Percentiles rank a stretch among this genome's conserved stretches.
Conservation (phyloP, 1,139 yeast species). For the Yamadazyma friedrichii region DNA sequence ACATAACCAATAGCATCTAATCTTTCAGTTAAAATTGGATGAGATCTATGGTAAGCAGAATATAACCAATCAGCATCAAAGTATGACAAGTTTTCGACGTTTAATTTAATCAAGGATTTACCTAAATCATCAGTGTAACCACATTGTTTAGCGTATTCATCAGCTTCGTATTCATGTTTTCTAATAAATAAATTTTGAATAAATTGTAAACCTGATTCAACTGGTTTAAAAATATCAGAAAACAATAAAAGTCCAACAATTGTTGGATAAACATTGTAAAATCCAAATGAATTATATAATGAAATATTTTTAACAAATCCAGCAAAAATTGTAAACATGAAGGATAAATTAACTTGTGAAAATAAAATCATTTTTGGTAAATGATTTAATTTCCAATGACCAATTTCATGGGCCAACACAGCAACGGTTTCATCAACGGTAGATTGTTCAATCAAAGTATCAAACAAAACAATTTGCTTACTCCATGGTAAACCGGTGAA, state of each 20-base stretch:
- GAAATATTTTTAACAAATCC: constrained; percentile 78
- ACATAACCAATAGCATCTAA: constrained; percentile 64
- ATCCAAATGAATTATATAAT: constrained; percentile 77
- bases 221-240: constrained; percentile 71
- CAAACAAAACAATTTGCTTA: constrained; percentile 89
- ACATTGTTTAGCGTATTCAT: constrained; percentile 71
- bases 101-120: constrained; percentile 69
- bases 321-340: constrained; percentile 69
- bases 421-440: constrained; percentile 83
- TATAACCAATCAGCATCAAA: constrained; percentile 88
- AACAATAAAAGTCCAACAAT: constrained; percentile 79
- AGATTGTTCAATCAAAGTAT: constrained; percentile 81
- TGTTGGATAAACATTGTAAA: constrained; percentile 60
- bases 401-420: constrained; percentile 94
- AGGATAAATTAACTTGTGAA: constrained; percentile 62
- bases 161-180: constrained; percentile 91
- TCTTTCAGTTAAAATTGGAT: constrained; percentile 89
- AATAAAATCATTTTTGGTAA: constrained; percentile 67
- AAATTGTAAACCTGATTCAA: constrained; percentile 69
- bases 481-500: constrained; percentile 96
- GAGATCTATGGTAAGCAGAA: constrained; percentile 86
- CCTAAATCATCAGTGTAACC: constrained; percentile 73
- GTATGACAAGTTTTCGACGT: constrained; percentile 76
- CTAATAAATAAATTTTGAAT: constrained; percentile 70
- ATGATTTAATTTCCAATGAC: constrained; percentile 94